phyloP scores from a whole-genome alignment of 495 filamentous ascomycete genomes.

The Hyaloscypha bicolor region DNA sequence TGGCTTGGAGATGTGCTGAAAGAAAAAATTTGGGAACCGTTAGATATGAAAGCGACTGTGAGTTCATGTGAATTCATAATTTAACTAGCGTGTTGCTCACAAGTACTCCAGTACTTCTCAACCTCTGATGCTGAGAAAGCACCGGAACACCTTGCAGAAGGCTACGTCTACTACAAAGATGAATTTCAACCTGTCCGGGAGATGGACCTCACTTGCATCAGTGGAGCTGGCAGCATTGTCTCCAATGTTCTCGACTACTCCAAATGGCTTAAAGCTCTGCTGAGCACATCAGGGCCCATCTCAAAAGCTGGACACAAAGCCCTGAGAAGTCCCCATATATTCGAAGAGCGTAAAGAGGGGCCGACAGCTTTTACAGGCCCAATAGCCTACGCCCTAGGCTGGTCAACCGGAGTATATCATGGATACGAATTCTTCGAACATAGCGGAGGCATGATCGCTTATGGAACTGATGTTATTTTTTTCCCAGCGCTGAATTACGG shows the following conservation, averaged over 20 bases:
- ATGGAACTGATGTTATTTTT: conserved; percentile 46
- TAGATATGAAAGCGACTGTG: conserved; percentile 54
- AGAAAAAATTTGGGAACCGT: conserved; percentile 47
- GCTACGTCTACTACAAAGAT: conserved; percentile 31
- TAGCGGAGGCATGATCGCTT: conserved; percentile 47
- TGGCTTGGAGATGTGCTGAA: conserved; percentile 47
- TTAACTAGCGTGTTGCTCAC: too few relatives aligned
- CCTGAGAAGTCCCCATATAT: conserved; percentile 40
- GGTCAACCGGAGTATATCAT: conserved; percentile 44
- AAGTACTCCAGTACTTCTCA: conserved; percentile 36
- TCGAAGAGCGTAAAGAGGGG: conserved; percentile 25
- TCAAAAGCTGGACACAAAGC: conserved; percentile 40
- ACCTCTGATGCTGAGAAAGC: conserved; percentile 38
- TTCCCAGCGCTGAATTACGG: conserved; percentile 49
- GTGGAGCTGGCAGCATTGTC: conserved; percentile 53
- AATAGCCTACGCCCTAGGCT: conserved; percentile 48
- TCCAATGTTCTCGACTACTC: conserved; percentile 56
- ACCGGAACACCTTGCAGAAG: conserved; percentile 31
- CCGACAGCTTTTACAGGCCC: conserved; percentile 24
- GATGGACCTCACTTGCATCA: conserved; percentile 38
- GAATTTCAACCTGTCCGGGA: conserved; percentile 25
- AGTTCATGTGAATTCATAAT: neutral
- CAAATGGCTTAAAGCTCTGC: conserved; percentile 46
- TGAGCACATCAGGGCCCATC: conserved; percentile 36
- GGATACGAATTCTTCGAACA: conserved; percentile 48